Conservation (phyloP, 1,284 basidiomycete species). For the Ganoderma boninense region DNA sequence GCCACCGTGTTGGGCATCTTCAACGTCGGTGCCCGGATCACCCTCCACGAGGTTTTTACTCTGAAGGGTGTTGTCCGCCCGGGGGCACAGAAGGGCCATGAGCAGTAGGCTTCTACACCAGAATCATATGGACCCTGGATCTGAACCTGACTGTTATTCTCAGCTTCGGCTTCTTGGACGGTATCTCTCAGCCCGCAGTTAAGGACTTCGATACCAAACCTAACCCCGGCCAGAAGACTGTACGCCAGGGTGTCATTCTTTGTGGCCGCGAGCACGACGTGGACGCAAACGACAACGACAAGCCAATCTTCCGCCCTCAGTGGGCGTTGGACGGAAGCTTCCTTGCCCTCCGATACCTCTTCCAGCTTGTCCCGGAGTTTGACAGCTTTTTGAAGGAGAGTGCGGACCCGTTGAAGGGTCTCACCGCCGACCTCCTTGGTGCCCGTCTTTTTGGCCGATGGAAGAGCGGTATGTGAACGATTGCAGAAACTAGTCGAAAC, state of each 20-base stretch:
- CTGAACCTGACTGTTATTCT: background rate
- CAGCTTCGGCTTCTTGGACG: constrained; percentile 51
- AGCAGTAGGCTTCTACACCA: constrained; percentile 35
- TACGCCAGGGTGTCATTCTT: constrained; percentile 45
- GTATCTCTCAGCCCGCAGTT: constrained; percentile 50
- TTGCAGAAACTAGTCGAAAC: background rate
- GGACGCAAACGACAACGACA: constrained; percentile 25
- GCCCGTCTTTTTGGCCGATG: constrained; percentile 64
- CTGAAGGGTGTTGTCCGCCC: constrained; percentile 45
- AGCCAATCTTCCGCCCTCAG: constrained; percentile 43
- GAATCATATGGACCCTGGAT: background rate
- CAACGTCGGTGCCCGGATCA: too few relatives aligned
- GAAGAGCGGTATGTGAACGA: constrained; percentile 59
- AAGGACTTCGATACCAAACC: constrained; percentile 43
- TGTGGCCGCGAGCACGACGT: constrained; percentile 43
- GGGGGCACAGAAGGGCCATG: constrained; percentile 45
- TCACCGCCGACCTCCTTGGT: constrained; percentile 53
- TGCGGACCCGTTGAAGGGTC: constrained; percentile 46
- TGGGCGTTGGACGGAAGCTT: constrained; percentile 64
- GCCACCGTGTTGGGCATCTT: too few relatives aligned
- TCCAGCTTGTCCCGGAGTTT: constrained; percentile 65
- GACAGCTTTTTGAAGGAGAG: constrained; percentile 55
- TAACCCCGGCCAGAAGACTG: constrained; percentile 45
- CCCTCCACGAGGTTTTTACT: constrained; percentile 36
- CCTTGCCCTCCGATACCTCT: constrained; percentile 61